Percentiles rank a stretch among this genome's conserved stretches.
Evolutionary conservation across 2,329 filamentous ascomycete genomes (phyloP).

Genomic region (Akanthomyces dipterigenus): DNA sequence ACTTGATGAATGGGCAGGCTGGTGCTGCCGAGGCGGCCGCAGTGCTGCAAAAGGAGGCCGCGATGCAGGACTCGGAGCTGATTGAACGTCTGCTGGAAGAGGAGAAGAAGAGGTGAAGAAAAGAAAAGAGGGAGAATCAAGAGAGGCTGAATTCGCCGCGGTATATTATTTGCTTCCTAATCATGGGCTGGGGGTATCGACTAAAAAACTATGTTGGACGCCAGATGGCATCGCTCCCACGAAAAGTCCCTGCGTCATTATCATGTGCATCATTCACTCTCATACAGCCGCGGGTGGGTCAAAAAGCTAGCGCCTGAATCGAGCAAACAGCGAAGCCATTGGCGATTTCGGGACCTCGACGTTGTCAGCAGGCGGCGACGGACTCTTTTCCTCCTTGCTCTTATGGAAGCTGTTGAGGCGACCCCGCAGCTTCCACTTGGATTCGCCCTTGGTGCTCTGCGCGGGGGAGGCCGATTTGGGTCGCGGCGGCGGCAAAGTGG

Average conservation of each 20-base stretch:
- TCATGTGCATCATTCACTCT: constrained; percentile 8
- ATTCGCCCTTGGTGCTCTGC: constrained; percentile 32
- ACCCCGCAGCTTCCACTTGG: constrained; percentile 42
- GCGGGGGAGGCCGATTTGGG: constrained; percentile 1
- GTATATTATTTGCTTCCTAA: constrained; percentile 7
- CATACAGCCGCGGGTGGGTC: neutral
- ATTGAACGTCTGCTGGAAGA: constrained; percentile 44
- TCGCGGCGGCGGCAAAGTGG: neutral
- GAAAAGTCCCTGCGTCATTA: neutral
- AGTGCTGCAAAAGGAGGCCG: constrained; percentile 38
- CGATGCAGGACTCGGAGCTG: constrained; percentile 40
- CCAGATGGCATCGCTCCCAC: neutral
- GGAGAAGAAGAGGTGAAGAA: constrained; percentile 28
- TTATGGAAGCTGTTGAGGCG: constrained; percentile 31
- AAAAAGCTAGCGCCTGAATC: constrained; percentile 32
- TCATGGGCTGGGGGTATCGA: constrained; percentile 3
- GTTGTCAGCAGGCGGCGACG: neutral
- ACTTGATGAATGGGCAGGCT: constrained; percentile 35
- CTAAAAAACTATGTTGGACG: constrained; percentile 6
- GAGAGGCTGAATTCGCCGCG: neutral
- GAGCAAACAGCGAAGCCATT: constrained; percentile 34
- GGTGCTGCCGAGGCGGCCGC: constrained; percentile 27
- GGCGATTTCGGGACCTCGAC: constrained; percentile 24
- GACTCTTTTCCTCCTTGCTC: constrained; percentile 21
- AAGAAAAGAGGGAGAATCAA: neutral